These are phyloP conservation scores for Solanum etuberosum DNA, from an alignment of 257 asterid species.

Conservation along the genomic window DNA sequence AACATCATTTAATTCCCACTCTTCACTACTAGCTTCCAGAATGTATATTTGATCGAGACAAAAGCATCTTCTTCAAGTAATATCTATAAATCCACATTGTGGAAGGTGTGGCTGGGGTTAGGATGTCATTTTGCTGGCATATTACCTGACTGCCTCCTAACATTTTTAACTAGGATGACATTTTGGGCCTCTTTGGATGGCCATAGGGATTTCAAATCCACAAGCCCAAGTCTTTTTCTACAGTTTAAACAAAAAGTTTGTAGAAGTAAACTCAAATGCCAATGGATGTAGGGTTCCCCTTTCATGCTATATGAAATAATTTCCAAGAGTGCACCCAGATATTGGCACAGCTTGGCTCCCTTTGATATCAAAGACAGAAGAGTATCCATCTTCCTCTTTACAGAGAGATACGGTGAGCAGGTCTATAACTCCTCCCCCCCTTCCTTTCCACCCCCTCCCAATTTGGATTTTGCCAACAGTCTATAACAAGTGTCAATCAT, in stretches of 20 bases:
- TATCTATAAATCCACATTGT: background rate
- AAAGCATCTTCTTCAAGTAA: background rate
- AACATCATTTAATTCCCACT: background rate
- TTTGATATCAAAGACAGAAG: background rate
- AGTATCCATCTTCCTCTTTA: background rate
- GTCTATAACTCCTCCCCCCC: background rate
- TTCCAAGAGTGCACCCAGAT: background rate
- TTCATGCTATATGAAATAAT: background rate
- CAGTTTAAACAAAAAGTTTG: background rate
- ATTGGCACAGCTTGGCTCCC: background rate
- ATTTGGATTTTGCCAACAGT: background rate
- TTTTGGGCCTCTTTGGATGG: background rate
- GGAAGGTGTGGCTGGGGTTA: background rate
- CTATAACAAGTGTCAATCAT: background rate
- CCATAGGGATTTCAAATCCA: background rate
- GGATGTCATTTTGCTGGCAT: background rate
- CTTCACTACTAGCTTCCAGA: background rate
- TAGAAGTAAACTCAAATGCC: background rate
- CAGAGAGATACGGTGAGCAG: background rate
- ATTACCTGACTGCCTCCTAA: background rate
- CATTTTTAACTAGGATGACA: background rate
- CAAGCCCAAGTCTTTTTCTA: background rate
- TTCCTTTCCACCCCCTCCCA: too few species aligned
- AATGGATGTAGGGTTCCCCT: background rate
- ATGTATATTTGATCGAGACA: background rate